These are phyloP conservation scores for Ophiostoma sp. DNA, from an alignment of 2,329 filamentous ascomycete species.

Conservation along the genomic window DNA sequence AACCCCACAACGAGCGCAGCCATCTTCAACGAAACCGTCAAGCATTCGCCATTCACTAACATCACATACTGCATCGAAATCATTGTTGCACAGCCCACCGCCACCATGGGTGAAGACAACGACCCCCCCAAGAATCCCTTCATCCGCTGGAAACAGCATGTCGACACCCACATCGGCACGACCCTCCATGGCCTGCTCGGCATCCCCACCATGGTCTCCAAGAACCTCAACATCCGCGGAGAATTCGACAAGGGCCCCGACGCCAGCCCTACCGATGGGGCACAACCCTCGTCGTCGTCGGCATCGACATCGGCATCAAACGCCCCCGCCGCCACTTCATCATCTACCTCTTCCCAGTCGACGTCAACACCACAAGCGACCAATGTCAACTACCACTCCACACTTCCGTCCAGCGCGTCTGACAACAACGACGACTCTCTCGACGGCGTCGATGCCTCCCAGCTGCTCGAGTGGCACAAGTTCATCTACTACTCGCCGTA, in stretches of 20 bases:
- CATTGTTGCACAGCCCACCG: background rate
- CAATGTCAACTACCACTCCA: background rate
- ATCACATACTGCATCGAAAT: background rate
- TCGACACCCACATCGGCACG: constrained; percentile 42
- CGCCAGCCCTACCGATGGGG: background rate
- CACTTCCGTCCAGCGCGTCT: background rate
- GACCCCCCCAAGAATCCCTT: constrained; percentile 40
- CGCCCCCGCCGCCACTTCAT: background rate
- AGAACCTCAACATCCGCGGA: constrained; percentile 32
- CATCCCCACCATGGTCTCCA: constrained; percentile 34
- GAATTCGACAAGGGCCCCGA: constrained; percentile 8
- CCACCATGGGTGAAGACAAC: constrained; percentile 30
- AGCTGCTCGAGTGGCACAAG: constrained; percentile 36
- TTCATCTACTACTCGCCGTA: constrained; percentile 46
- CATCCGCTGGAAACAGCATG: constrained; percentile 44
- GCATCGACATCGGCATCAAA: background rate
- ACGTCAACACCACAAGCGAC: background rate
- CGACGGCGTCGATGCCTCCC: constrained; percentile 28
- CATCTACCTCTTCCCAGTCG: background rate
- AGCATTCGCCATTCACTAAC: background rate
- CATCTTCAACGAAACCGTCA: background rate
- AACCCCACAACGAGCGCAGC: background rate
- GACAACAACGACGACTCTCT: constrained; percentile 23
- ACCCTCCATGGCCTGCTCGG: constrained; percentile 36
- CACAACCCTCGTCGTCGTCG: constrained; percentile 5